These are phyloP conservation scores for Volutella citrinella DNA, from an alignment of 2,329 filamentous ascomycete genomes.

Conservation along the genomic window DNA sequence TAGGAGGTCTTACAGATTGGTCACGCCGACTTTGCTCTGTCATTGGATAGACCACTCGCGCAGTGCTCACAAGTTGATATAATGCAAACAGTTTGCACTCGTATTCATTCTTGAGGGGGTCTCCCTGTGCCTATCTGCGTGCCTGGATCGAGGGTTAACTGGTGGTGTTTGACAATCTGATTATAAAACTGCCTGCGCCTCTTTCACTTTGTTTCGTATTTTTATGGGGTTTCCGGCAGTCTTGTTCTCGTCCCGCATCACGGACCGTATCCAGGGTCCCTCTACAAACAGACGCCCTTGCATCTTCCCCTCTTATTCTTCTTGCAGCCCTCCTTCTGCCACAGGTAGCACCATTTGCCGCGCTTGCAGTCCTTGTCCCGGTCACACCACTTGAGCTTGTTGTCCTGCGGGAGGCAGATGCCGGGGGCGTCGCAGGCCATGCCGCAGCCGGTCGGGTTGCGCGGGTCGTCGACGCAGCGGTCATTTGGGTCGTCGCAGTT, in stretches of 20 bases:
- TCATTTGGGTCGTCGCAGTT: neutral
- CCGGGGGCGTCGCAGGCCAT: constrained; percentile 10
- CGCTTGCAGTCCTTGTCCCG: constrained; percentile 3
- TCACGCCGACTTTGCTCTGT: too few species aligned
- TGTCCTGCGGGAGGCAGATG: constrained; percentile 5
- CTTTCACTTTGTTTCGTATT: too few species aligned
- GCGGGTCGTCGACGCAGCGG: constrained; percentile 10
- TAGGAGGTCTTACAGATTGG: too few species aligned
- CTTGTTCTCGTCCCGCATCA: constrained; percentile 8
- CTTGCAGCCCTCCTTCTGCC: neutral
- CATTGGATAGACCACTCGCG: too few species aligned
- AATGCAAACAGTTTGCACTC: too few species aligned
- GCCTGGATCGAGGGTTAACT: too few species aligned
- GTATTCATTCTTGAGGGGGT: too few species aligned
- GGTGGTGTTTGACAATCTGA: too few species aligned
- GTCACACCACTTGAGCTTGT: constrained; percentile 2
- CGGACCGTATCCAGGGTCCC: neutral
- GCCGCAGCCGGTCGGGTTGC: constrained; percentile 10
- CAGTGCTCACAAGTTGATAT: too few species aligned
- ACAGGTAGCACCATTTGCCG: constrained; percentile 10
- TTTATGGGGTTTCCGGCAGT: too few species aligned
- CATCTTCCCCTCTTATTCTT: constrained; percentile 3
- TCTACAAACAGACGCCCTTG: constrained; percentile 1
- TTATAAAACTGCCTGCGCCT: too few species aligned
- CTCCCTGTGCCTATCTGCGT: too few species aligned